These are phyloP conservation scores for Colletotrichum sp. DNA, from an alignment of 2,329 filamentous ascomycete genomes.

Conservation along the genomic window DNA sequence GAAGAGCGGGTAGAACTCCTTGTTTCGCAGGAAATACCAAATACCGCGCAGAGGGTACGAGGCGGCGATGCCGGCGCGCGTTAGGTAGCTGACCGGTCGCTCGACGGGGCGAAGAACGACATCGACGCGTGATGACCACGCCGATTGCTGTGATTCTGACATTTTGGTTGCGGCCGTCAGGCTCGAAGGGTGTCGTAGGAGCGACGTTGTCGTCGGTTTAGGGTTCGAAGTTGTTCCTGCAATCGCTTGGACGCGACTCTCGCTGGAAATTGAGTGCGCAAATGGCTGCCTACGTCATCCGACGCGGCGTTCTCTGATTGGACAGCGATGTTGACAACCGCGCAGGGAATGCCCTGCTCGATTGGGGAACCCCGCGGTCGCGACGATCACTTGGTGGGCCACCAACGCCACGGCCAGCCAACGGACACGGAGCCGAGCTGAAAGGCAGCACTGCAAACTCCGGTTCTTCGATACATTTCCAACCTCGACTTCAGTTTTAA, in stretches of 20 bases:
- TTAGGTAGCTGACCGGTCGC: constrained; percentile 46
- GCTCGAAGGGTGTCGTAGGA: background rate
- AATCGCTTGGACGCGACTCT: background rate
- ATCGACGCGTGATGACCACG: constrained; percentile 15
- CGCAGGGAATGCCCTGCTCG: background rate
- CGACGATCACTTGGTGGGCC: background rate
- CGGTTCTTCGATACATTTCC: too few species aligned
- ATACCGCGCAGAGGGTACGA: constrained; percentile 74
- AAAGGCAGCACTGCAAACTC: background rate
- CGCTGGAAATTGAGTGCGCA: background rate
- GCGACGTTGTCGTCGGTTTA: background rate
- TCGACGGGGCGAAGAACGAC: constrained; percentile 27
- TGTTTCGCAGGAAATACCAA: constrained; percentile 79
- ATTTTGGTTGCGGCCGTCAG: background rate
- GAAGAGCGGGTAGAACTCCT: constrained; percentile 84
- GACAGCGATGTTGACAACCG: rapidly evolving
- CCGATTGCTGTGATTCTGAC: constrained; percentile 5
- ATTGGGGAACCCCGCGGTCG: background rate
- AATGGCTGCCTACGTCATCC: constrained; percentile 5
- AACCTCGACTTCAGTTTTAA: background rate
- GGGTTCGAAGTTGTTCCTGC: background rate
- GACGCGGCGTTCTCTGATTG: background rate
- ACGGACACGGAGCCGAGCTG: background rate
- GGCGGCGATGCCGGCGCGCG: constrained; percentile 49
- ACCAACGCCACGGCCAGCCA: background rate